Evolutionary conservation across 371 early-diverging fungal genomes (phyloP).

Genomic region (Mucor irregularis): DNA sequence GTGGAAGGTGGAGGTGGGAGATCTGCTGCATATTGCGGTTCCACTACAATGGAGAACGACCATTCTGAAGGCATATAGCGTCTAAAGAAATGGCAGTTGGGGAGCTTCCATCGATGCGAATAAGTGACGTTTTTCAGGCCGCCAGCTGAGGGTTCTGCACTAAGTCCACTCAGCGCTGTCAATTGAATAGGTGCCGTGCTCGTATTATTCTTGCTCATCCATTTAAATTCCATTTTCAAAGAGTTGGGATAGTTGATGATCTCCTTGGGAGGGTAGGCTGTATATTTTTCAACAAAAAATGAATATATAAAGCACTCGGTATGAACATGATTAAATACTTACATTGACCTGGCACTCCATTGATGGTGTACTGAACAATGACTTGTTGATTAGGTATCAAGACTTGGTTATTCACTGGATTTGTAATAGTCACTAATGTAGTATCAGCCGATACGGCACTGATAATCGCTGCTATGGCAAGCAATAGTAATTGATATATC

Average conservation of each 20-base stretch:
- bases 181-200: slow-evolving; percentile 10
- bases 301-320: too few relatives aligned
- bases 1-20: background rate
- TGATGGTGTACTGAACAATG: slow-evolving; percentile 3
- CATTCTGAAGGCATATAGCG: slow-evolving; percentile 19
- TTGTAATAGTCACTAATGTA: background rate
- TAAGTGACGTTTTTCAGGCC: slow-evolving; percentile 2
- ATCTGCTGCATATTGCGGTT: slow-evolving; percentile 6
- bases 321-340: background rate
- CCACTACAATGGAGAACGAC: slow-evolving; percentile 15
- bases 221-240: slow-evolving; percentile 13
- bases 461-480: too few relatives aligned
- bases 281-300: background rate
- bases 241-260: slow-evolving; percentile 14
- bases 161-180: slow-evolving; percentile 3
- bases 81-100: slow-evolving; percentile 20
- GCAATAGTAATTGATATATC: too few relatives aligned
- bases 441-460: background rate
- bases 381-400: slow-evolving; percentile 4
- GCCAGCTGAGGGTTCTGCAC: slow-evolving; percentile 3
- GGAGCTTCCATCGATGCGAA: slow-evolving; percentile 14
- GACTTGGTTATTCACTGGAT: slow-evolving; percentile 6
- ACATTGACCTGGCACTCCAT: background rate
- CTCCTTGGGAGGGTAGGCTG: background rate
- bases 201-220: slow-evolving; percentile 1